Evolutionary conservation across 1,284 basidiomycete species (phyloP).

Genomic region (Hypsizygus ulmarius): DNA sequence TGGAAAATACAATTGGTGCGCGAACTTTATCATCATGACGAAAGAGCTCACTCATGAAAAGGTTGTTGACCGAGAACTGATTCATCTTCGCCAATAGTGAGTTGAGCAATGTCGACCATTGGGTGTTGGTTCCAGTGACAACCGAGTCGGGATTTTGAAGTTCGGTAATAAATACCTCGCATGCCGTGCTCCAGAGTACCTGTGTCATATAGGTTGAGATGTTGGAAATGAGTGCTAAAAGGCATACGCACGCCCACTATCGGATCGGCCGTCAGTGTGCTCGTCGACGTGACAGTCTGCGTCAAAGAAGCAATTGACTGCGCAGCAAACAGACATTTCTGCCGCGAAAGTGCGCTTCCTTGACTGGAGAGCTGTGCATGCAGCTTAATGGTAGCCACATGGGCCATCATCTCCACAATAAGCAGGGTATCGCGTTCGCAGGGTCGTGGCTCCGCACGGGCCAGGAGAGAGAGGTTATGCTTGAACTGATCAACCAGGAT

Average conservation of each 20-base stretch:
- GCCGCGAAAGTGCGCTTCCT: constrained; percentile 12
- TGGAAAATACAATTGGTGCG: neutral
- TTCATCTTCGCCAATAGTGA: constrained; percentile 16
- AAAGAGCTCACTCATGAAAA: constrained; percentile 17
- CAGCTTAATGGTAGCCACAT: constrained; percentile 19
- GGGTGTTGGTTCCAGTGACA: constrained; percentile 5
- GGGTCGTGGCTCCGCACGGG: constrained; percentile 10
- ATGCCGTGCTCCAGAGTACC: constrained; percentile 18
- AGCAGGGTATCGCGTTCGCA: constrained; percentile 15
- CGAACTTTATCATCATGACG: neutral
- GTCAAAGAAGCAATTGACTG: constrained; percentile 16
- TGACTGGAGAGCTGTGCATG: constrained; percentile 10
- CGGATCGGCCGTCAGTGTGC: constrained; percentile 13
- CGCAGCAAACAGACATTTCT: constrained; percentile 15
- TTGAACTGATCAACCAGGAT: constrained; percentile 16
- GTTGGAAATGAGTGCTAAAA: neutral
- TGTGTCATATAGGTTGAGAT: constrained; percentile 1
- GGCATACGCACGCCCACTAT: constrained; percentile 16
- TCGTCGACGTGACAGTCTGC: constrained; percentile 8
- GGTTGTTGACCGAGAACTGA: constrained; percentile 15
- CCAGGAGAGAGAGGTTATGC: constrained; percentile 12
- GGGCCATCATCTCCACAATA: constrained; percentile 17
- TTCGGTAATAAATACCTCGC: constrained; percentile 18
- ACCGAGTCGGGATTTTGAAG: constrained; percentile 9
- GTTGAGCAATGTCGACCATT: constrained; percentile 13